Base-by-base conservation (phyloP, 208 protist species). In the Vickermania ingenoplastis region DNA sequence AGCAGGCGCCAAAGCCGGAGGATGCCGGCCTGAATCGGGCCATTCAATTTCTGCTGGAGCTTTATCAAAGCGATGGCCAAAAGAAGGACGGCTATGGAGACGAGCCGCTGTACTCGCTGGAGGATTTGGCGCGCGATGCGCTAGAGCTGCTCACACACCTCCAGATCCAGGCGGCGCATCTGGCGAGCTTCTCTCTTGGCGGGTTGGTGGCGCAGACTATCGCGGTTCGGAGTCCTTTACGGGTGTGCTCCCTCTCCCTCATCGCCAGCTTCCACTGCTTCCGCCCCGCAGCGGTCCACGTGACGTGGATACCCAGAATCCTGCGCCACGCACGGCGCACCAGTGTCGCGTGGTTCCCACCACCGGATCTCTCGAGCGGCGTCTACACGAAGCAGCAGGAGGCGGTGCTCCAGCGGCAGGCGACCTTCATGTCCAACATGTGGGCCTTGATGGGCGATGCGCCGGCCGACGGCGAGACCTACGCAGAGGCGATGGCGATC, bases 171-270 rank as follows among this genome's bases (percentile, higher is more conserved):
- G 57, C 28, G 24, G 57, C 64, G 7, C 69, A 75, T 31, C 13
- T 75, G 29, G 63, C 71, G 0, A 64, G 69, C 23, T 62, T 67
- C 54, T 70, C 54, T 11, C 63, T 75, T 63, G 69, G 69, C 22
- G 69, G 69, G 2, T 62, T 71, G 63, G 62, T 75, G 36, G 63
- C 65, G 41, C 69, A 75, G 48, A n/a, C 58, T n/a, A 30, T 75
- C 0, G 63, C 64, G 13, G 61, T 71, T 26, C 41, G 60, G n/a
- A 49, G 41, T 41, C 64, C 69, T 2, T 21, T 22, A 28, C 56
- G 64, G n/a, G 69, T 75, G 7, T 26, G 1, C 14, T 61, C 30
- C 50, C 53, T 75, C 29, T 21, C 59, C 48, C 48, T 63, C 1
- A 49, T 69, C 31, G 51, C 58, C n/a, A 59, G 62, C 36, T 17